A percentile compares a stretch with the other conserved stretches of the same genome.
Evolutionary conservation across 495 filamentous ascomycete genomes (phyloP).

Genomic region (Emericellopsis terricola): DNA sequence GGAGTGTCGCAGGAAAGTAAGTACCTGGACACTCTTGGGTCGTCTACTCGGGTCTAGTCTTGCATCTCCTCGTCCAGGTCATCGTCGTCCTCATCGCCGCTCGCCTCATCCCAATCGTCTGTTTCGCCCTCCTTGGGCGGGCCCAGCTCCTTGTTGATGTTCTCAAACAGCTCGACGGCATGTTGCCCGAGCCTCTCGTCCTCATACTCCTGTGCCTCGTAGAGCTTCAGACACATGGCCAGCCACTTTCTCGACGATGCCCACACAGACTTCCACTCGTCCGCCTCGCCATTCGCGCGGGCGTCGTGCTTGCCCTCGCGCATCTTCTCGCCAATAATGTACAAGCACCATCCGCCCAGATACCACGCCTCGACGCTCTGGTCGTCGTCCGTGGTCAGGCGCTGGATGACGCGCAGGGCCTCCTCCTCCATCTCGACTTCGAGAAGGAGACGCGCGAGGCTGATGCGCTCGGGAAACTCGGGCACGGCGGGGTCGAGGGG

Average conservation of each 20-base stretch:
- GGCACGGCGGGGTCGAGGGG: conserved; percentile 50
- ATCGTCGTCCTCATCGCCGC: conserved; percentile 19
- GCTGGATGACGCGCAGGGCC: conserved; percentile 69
- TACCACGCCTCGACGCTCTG: conserved; percentile 93
- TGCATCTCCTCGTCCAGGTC: conserved; percentile 15
- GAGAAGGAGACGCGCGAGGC: conserved; percentile 68
- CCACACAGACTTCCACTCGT: conserved; percentile 29
- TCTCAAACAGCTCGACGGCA: conserved; percentile 37
- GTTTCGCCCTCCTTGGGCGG: conserved; percentile 27
- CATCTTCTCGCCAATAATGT: conserved; percentile 56
- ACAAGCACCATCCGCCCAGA: conserved; percentile 80
- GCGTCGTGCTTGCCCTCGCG: conserved; percentile 13
- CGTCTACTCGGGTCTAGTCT: conserved; percentile 6
- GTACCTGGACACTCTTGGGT: too few species aligned
- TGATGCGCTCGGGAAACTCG: conserved; percentile 68
- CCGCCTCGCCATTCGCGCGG: conserved; percentile 10
- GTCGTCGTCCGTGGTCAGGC: conserved; percentile 75
- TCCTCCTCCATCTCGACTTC: conserved; percentile 73
- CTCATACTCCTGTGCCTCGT: conserved; percentile 46
- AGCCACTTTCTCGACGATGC: conserved; percentile 43
- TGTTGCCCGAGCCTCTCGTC: conserved; percentile 52
- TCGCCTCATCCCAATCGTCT: conserved; percentile 28
- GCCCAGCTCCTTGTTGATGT: conserved; percentile 36
- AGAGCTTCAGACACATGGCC: conserved; percentile 39
- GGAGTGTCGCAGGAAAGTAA: too few species aligned